A percentile compares a stretch with the other conserved stretches of the same genome.
phyloP scores from a whole-genome alignment of 2,329 filamentous ascomycete species.

The Phialophora tarda region DNA sequence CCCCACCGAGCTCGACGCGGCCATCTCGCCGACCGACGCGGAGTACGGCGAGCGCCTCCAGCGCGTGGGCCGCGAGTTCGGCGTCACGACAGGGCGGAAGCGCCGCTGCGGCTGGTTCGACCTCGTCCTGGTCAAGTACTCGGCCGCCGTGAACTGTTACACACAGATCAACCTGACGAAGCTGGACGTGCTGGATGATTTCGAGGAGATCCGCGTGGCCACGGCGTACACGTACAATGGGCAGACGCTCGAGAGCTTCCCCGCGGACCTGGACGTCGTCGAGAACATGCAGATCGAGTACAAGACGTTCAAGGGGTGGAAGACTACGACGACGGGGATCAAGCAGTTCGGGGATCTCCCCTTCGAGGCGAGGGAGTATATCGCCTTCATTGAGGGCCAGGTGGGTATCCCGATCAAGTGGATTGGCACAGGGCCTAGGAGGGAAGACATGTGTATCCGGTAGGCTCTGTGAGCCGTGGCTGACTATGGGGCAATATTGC shows the following conservation, averaged over 20 bases:
- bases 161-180: constrained; percentile 67
- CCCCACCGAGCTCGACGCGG: constrained; percentile 57
- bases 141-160: constrained; percentile 61
- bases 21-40: constrained; percentile 35
- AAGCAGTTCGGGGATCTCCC: constrained; percentile 64
- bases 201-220: constrained; percentile 67
- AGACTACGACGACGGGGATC: constrained; percentile 62
- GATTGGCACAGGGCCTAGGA: constrained; percentile 66
- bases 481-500: neutral
- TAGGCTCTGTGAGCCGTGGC: no score
- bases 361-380: constrained; percentile 62
- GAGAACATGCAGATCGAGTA: constrained; percentile 60
- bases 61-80: constrained; percentile 57
- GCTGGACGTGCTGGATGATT: constrained; percentile 68
- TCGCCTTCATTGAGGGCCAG: constrained; percentile 65
- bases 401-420: constrained; percentile 65
- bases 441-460: constrained; percentile 67
- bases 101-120: constrained; percentile 70
- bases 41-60: constrained; percentile 56
- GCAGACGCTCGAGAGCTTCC: constrained; percentile 60
- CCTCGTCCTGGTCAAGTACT: constrained; percentile 68
- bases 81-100: constrained; percentile 65
- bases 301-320: constrained; percentile 66
- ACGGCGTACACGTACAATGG: constrained; percentile 62
- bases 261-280: constrained; percentile 60